Evolutionary conservation across 164 flowering plant genomes (phyloP), one percentile per base, ranked within the genome.

Genomic region (Nymphaea thermarum): DNA sequence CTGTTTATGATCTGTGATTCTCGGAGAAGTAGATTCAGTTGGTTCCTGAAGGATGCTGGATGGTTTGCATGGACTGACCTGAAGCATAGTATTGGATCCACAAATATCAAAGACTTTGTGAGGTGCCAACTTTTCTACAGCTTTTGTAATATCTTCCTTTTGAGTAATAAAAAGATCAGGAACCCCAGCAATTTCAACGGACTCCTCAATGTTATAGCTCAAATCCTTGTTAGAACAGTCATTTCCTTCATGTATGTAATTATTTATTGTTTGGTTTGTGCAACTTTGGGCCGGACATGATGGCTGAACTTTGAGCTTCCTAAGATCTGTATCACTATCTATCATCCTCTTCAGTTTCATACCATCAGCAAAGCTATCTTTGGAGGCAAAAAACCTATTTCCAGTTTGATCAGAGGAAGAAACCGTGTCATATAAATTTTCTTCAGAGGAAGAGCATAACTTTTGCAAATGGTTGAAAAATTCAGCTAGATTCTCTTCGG

Each of bases 1-100:
- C 73, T 83, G 83, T 57, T 65, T 78, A 4, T 41, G 53, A 61
- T 80, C 86, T 43, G 77, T 81, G 51, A 95, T 76, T 77, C 84
- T 91, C n/a, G 99, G 99, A 64, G 99, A 95, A 72, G 90, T 96
- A 4, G 94, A 90, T 16, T 83, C 65, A 16, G 81, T 69, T 60
- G 98, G 99, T 3, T 82, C 99, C 78, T 80, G 79, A 18, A 90
- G 84, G 51, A 76, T 70, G 14, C 76, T 60, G 68, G 87, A 71
- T 43, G 60, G 79, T 65, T 43, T 79, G 66, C 70, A 60, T 67
- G 83, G 66, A 53, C 70, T 68, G 70, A 88, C 79, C 6, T 85
- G 80, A 68, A 87, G 75, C 16, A 1, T 25, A 45, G 53, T 44
- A 70, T 16, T 60, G 77, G 60, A 69, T 73, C 43, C 59, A 77